Conservation (phyloP, 176 grass and related monocot species). For the Oryza longistaminata region DNA sequence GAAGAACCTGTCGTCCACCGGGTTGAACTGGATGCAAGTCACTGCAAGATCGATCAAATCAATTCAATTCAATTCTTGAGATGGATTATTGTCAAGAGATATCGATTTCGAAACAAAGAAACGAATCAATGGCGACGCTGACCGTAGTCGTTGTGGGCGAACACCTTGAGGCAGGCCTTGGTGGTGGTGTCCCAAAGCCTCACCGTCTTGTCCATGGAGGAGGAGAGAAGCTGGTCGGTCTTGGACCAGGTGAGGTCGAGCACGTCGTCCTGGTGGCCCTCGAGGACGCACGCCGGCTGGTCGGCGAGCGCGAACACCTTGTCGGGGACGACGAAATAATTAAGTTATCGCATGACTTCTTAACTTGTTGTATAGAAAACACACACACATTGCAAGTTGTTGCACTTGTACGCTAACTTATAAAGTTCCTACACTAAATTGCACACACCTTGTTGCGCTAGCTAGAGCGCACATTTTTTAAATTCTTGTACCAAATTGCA, state of each 20-base stretch:
- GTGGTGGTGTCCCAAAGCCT: slow-evolving; percentile 79
- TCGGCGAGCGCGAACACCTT: slow-evolving; percentile 79
- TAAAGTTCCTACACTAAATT: no score
- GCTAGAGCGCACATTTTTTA: no score
- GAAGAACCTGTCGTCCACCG: slow-evolving; percentile 79
- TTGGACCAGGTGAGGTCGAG: slow-evolving; percentile 95
- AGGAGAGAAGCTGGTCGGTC: slow-evolving; percentile 75
- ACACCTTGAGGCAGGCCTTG: slow-evolving; percentile 72
- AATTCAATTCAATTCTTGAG: neutral
- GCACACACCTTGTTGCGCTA: no score
- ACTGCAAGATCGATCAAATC: slow-evolving; percentile 36
- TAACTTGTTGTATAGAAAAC: no score
- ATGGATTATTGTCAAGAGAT: neutral
- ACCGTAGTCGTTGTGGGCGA: slow-evolving; percentile 90
- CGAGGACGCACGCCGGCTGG: slow-evolving; percentile 68
- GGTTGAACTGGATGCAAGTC: slow-evolving; percentile 96
- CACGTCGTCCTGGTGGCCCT: slow-evolving; percentile 86
- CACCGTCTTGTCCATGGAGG: slow-evolving; percentile 98
- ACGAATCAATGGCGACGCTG: neutral
- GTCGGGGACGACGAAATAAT: slow-evolving; percentile 47
- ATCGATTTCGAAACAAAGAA: neutral
- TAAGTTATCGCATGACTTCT: no score
- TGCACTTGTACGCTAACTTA: no score
- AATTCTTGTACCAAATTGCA: no score
- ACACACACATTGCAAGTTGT: no score